Base-by-base conservation (phyloP, 306 rosid genomes). In the Lathyrus aphaca region DNA sequence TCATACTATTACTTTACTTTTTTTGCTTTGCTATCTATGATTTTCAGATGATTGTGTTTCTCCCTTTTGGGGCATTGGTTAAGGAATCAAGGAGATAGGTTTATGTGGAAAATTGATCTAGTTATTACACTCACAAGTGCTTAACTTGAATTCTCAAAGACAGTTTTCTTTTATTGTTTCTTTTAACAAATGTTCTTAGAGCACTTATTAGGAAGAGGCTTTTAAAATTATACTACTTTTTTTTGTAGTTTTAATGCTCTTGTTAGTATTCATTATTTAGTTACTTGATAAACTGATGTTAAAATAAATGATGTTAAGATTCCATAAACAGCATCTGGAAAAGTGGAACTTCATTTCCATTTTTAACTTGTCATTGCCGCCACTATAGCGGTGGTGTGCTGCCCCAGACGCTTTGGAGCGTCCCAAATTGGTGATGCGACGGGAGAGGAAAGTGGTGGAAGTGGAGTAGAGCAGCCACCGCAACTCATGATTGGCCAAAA, bases 261-360 rank as follows among this genome's bases (percentile, higher is more conserved):
- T 2, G 15, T 61, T 43, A 40, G 45, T 57, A 39, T 42, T 42
- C 53, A 48, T 17, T 10, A 32, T 69, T 40, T 27, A 8, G 42
- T 32, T 32, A 6, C 45, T 56, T 46, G 14, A 15, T 25, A 37
- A 74, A 80, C 29, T 57, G 43, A 40, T 30, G 1, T 61, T 19
- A 32, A 59, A 61, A 42, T 48, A 18, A 69, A 50, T 30, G 49
- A 16, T 48, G 50, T 50, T 19, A 48, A 68, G 40, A 32, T 15
- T 68, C 18, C 11, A 19, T 51, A 19, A 59, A 39, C 9, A 6
- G 9, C 38, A 32, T 32, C 8, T 25, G 64, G 42, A 11, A 21
- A 7, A 10, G 37, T 30, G 35, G 60, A 68, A 38, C 46, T 32
- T 23, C 1, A n/a, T 35, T 78, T 46, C 5, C 10, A 1, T 35